Evolutionary conservation across 805 yeast species (phyloP), one percentile per base, ranked within the genome.

Genomic region (Schizosaccharomyces japonicus): DNA sequence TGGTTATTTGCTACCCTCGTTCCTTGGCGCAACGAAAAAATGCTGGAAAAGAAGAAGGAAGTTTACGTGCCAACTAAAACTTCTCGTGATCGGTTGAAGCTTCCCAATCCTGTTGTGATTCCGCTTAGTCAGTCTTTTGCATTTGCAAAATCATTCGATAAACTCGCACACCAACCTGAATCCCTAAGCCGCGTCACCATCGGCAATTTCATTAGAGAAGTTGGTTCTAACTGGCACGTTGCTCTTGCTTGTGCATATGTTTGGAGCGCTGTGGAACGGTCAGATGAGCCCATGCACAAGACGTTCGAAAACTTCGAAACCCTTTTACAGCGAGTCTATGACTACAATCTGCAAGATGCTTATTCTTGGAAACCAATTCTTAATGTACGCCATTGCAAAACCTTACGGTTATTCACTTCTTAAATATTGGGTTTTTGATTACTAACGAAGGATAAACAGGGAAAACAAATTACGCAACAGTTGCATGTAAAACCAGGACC

Each of bases 401-500:
- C n/a, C n/a, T n/a, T n/a, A n/a, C 23, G 7, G 13, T 36, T 36
- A 45, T 26, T 15, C 47, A 34, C n/a, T 6, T 45, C 4, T 17
- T n/a, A 5, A 13, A n/a, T 33, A 15, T 32, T 36, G 31, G n/a
- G 17, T 11, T 6, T 6, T 7, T 33, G 19, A n/a, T n/a, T n/a
- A 17, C 48, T 27, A 13, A 36, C 42, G 23, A 11, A 19, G 10
- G 6, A 19, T n/a, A n/a, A n/a, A 8, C 13, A 36, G 42, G 42
- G 98, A 13, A 82, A 80, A 54, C 70, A 72, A 42, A 60, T 87
- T 42, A 63, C 70, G 47, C 61, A 64, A 39, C 60, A 65, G 19
- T 60, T 80, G 27, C 62, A 44, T 6, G 64, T 66, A 49, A 79
- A 78, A 56, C 81, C 87, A 0, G 98, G 98, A 0, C 84, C 85